phyloP scores from a whole-genome alignment of 345 rosid genomes.

The Citrus cavaleriei region DNA sequence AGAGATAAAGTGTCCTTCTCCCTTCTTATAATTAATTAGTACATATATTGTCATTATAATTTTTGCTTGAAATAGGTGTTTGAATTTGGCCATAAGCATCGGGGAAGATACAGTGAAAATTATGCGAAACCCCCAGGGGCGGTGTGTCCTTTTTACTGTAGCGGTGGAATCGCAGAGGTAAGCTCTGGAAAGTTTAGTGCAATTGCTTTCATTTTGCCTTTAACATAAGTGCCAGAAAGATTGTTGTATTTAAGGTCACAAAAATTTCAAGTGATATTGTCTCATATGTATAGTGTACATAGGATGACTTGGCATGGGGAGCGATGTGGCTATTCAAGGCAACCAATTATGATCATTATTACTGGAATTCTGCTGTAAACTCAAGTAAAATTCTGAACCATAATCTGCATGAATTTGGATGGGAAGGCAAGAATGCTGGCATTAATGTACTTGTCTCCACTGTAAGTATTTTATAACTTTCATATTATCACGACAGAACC shows the following conservation, averaged over 20 bases:
- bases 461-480: constrained; percentile 25
- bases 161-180: constrained; percentile 78
- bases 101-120: constrained; percentile 64
- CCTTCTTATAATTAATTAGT: too few species aligned
- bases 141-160: constrained; percentile 87
- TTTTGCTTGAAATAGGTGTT: constrained; percentile 50
- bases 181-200: not conserved
- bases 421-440: constrained; percentile 85
- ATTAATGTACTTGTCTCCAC: constrained; percentile 64
- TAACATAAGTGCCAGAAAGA: too few species aligned
- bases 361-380: constrained; percentile 35
- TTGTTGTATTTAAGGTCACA: too few species aligned
- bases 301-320: constrained; percentile 92
- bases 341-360: constrained; percentile 32
- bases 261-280: too few species aligned
- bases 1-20: too few species aligned
- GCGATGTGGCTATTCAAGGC: constrained; percentile 84
- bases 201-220: too few species aligned
- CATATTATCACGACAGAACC: not conserved
- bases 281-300: not conserved
- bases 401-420: constrained; percentile 48
- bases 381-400: too few species aligned
- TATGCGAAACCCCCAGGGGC: constrained; percentile 21
- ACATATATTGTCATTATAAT: not conserved
- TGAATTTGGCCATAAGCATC: constrained; percentile 55